Evolutionary conservation across 352 stramenopile genomes (phyloP), one percentile per base, ranked within the genome.

Genomic region (Pilasporangium apinafurcum): DNA sequence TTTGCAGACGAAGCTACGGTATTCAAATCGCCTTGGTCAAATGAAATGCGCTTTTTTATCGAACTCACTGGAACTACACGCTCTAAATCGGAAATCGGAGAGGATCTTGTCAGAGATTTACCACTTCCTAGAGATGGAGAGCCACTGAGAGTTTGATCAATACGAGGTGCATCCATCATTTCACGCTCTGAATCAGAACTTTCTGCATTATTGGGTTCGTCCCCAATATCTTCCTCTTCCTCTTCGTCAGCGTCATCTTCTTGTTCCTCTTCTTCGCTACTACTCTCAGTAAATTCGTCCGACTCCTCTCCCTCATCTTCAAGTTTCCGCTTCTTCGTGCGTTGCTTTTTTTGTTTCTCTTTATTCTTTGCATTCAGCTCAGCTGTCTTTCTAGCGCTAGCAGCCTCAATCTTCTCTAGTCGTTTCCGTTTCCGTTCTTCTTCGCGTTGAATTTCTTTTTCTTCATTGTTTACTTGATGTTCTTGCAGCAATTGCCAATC

Each of bases 401-500:
- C 67, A 8, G 76, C 66, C 33, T 73, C 65, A 18, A 84, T 69
- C 31, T 79, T 86, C 48, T 88, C 58, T 37, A 83, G 26, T 17
- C 79, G 71, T 38, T 84, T 83, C 4, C 71, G 69, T 35, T 89
- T 92, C 8, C 76, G 69, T 37, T 92, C 74, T 43, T 89, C 70
- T 21, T 89, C 74, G 39, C 74, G 68, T 35, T 78, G 59, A 26
- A 62, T 79, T 2, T 91, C 74, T 34, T 86, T 68, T 39, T 83
- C 67, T 63, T 86, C 71, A 18, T 88, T 90, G 40, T 86, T 66
- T 22, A 78, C 68, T 48, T 92, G 77, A 18, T 83, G 68, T 27
- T 88, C 78, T 56, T 97, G 92, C 30, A 98, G 84, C 22, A 98
- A 56, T 48, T 95, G 77, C 91, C 91, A 98, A 39, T 96, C 96